phyloP scores from a whole-genome alignment of 257 asterid genomes.

The Lycium barbarum region DNA sequence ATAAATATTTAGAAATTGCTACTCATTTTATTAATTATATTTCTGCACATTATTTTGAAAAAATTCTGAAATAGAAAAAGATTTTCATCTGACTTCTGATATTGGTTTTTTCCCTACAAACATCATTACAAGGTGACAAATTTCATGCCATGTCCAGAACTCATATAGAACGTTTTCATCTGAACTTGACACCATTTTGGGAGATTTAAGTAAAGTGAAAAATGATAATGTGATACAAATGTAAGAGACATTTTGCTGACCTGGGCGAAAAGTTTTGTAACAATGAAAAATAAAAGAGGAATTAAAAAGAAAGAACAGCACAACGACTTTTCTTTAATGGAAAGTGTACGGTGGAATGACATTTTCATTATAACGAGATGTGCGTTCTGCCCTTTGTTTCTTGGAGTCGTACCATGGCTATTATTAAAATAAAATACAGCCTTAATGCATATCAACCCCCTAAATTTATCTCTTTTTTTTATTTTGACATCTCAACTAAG shows the following conservation, averaged over 20 bases:
- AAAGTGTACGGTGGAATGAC: slow-evolving; percentile 13
- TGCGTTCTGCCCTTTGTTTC: slow-evolving; percentile 27
- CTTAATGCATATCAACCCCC: too few species aligned
- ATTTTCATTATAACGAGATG: slow-evolving; percentile 28
- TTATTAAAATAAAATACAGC: not conserved
- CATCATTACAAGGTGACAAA: not conserved
- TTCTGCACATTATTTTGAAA: too few species aligned
- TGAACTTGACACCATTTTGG: too few species aligned
- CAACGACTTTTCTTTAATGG: not conserved
- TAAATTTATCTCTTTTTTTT: too few species aligned
- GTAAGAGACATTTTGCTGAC: not conserved
- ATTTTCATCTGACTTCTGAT: not conserved
- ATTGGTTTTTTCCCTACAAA: not conserved
- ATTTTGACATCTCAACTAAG: too few species aligned
- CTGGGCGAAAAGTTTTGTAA: not conserved
- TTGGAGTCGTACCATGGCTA: not conserved
- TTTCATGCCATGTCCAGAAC: not conserved
- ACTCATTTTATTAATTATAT: too few species aligned
- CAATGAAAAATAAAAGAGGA: not conserved
- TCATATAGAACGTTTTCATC: too few species aligned
- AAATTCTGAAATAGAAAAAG: not conserved
- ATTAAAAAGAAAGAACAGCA: not conserved
- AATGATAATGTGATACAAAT: not conserved
- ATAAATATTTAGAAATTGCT: too few species aligned
- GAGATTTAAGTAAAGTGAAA: not conserved